Percentiles rank a stretch among this genome's conserved stretches.
phyloP scores from a whole-genome alignment of 805 yeast genomes.

The Kluyveromyces dobzhanskii region DNA sequence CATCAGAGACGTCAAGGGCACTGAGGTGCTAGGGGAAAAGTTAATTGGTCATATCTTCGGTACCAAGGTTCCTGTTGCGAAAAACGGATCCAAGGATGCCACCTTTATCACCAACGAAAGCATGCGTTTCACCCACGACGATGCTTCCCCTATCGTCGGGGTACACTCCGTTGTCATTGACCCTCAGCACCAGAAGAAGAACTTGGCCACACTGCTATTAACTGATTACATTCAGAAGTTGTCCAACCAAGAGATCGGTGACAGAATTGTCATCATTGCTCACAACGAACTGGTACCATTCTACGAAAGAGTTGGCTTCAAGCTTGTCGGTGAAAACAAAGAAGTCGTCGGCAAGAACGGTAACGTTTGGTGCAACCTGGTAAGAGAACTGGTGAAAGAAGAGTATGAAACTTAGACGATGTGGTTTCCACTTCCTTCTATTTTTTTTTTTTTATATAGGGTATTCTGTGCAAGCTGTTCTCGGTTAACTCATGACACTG shows the following conservation, averaged over 20 bases:
- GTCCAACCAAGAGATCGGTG: conserved; percentile 80
- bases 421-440: no score
- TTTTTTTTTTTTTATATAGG: no score
- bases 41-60: conserved; percentile 76
- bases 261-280: conserved; percentile 63
- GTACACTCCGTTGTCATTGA: conserved; percentile 75
- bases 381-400: conserved; percentile 29
- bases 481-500: no score
- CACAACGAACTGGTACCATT: conserved; percentile 63
- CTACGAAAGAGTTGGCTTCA: conserved; percentile 76
- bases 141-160: conserved; percentile 65
- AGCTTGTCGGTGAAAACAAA: conserved; percentile 49
- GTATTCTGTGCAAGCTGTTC: no score
- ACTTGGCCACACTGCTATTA: conserved; percentile 72
- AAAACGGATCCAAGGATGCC: conserved; percentile 48
- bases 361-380: conserved; percentile 31
- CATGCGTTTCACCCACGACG: conserved; percentile 45
- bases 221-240: conserved; percentile 88
- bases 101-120: conserved; percentile 23
- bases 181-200: conserved; percentile 71
- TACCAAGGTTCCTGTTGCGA: conserved; percentile 45
- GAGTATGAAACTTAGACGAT: conserved; percentile 25
- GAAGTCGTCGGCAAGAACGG: conserved; percentile 13
- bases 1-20: conserved; percentile 39
- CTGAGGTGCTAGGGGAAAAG: conserved; percentile 41